Percentiles rank a stretch among this genome's conserved stretches.
phyloP scores from a whole-genome alignment of 2,329 filamentous ascomycete genomes.

The Aspergillus aculeatus region DNA sequence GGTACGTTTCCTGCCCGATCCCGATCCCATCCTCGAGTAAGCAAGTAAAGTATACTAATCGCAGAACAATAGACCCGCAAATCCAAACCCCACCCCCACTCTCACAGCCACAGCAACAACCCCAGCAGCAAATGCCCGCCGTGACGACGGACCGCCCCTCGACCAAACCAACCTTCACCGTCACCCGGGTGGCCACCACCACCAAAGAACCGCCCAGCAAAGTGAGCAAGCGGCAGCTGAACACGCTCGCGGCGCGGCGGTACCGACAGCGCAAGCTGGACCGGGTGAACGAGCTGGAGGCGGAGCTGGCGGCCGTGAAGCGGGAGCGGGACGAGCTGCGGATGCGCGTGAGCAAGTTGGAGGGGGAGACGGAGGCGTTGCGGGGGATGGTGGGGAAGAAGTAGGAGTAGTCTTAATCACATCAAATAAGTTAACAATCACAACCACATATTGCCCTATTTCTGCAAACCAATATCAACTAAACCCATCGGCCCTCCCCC shows the following conservation, averaged over 20 bases:
- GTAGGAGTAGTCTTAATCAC: neutral
- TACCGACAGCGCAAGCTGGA: conserved; percentile 38
- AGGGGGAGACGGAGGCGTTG: conserved; percentile 38
- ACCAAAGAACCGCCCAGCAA: conserved; percentile 18
- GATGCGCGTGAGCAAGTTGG: conserved; percentile 35
- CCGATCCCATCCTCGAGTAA: too few species aligned
- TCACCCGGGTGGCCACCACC: conserved; percentile 6
- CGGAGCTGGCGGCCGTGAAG: conserved; percentile 31
- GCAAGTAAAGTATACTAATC: neutral
- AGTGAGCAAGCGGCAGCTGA: conserved; percentile 35
- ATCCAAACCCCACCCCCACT: neutral
- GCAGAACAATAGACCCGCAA: neutral
- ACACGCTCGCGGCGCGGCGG: conserved; percentile 37
- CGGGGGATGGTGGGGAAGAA: conserved; percentile 23
- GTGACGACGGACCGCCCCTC: neutral
- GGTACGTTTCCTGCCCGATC: neutral
- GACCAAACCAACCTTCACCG: neutral
- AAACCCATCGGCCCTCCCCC: neutral
- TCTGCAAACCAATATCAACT: neutral
- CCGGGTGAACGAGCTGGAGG: conserved; percentile 33
- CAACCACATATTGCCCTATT: too few species aligned
- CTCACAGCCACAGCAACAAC: neutral
- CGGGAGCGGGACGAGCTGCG: conserved; percentile 37
- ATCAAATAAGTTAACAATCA: too few species aligned
- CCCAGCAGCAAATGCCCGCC: neutral